These are phyloP conservation scores for Podila minutissima DNA, from an alignment of 192 early-diverging fungal species.

Conservation along the genomic window DNA sequence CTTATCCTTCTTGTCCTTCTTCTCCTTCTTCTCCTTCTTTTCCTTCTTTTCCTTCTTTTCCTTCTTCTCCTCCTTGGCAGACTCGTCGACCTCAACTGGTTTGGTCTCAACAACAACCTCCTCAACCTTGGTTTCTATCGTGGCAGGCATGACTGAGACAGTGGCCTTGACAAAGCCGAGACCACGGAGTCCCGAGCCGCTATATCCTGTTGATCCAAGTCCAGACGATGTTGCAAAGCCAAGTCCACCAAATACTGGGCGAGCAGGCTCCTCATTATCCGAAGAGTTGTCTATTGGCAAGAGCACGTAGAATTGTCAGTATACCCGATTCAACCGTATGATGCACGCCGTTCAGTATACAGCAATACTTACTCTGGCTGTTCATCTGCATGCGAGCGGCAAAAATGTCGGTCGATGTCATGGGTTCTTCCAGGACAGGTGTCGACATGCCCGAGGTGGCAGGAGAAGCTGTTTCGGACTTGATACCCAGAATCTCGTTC, in stretches of 20 bases:
- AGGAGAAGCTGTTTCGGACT: conserved; percentile 48
- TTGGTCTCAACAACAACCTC: conserved; percentile 15
- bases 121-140: conserved; percentile 45
- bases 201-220: conserved; percentile 36
- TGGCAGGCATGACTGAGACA: conserved; percentile 43
- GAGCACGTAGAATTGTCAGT: not conserved
- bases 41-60: conserved; percentile 28
- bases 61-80: not conserved
- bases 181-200: conserved; percentile 33
- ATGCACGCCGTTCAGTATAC: not conserved
- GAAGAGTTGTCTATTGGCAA: not conserved
- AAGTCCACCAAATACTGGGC: conserved; percentile 41
- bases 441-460: conserved; percentile 45
- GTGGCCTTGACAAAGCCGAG: conserved; percentile 50
- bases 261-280: conserved; percentile 14
- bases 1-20: conserved; percentile 24
- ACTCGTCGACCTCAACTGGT: not conserved
- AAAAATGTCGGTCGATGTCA: conserved; percentile 42
- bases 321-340: not conserved
- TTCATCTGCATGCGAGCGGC: conserved; percentile 28
- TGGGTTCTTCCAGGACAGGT: conserved; percentile 27
- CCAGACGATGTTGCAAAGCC: conserved; percentile 37
- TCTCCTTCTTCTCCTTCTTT: conserved; percentile 28
- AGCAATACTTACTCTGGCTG: not conserved
- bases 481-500: conserved; percentile 66